phyloP scores from a whole-genome alignment of 2,329 filamentous ascomycete species.

The Diaporthe aspalathi region DNA sequence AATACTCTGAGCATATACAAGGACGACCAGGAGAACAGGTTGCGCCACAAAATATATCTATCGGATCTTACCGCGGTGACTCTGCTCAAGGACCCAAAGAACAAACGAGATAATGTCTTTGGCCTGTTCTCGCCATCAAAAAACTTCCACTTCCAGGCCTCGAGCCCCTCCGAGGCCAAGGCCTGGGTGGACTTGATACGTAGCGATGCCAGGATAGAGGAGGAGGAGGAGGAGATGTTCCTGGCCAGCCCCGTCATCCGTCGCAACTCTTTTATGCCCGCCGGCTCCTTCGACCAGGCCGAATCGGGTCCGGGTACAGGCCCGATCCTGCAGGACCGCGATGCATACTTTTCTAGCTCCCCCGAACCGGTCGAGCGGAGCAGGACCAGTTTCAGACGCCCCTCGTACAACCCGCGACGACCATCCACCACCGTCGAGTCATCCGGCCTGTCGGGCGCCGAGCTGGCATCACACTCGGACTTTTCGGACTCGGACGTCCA shows the following conservation, averaged over 20 bases:
- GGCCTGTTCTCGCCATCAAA: constrained; percentile 90
- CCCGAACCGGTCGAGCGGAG: constrained; percentile 66
- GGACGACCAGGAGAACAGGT: constrained; percentile 87
- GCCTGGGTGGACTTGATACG: constrained; percentile 90
- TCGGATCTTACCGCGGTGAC: constrained; percentile 93
- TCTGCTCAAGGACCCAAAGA: constrained; percentile 87
- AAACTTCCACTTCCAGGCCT: constrained; percentile 90
- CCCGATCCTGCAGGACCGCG: constrained; percentile 48
- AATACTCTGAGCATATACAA: constrained; percentile 94
- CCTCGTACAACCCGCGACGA: constrained; percentile 60
- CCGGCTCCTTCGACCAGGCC: constrained; percentile 34
- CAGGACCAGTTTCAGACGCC: constrained; percentile 55
- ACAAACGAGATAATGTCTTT: constrained; percentile 88
- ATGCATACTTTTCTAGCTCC: constrained; percentile 66
- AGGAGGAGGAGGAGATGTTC: constrained; percentile 87
- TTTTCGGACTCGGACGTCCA: constrained; percentile 78
- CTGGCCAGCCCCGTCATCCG: constrained; percentile 73
- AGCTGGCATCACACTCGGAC: constrained; percentile 85
- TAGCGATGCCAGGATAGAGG: constrained; percentile 82
- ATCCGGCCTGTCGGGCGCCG: constrained; percentile 71
- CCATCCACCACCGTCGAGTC: constrained; percentile 63
- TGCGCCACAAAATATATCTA: constrained; percentile 88
- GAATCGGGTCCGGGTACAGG: constrained; percentile 37
- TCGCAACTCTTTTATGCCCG: constrained; percentile 56
- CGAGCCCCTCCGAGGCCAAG: constrained; percentile 77